These are phyloP conservation scores for Lichtheimia ramosa DNA, from an alignment of 371 early-diverging fungal species.

Conservation along the genomic window DNA sequence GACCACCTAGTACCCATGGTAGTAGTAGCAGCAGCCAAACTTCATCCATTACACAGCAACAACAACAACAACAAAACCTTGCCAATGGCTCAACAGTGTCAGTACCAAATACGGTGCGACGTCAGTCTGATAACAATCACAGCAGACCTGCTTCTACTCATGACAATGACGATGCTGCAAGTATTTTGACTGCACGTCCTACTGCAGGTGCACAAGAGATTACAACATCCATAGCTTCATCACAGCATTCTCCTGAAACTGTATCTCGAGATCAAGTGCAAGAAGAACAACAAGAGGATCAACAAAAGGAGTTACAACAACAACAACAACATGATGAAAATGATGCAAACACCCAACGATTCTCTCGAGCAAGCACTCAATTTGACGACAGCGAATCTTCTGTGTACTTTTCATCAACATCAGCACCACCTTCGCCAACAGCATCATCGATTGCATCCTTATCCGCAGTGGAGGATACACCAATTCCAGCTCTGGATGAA, in stretches of 20 bases:
- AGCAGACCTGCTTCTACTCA: not conserved
- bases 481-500: conserved; percentile 7
- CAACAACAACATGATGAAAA: not conserved
- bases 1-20: too few relatives aligned
- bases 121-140: too few relatives aligned
- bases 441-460: conserved; percentile 6
- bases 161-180: conserved; percentile 3
- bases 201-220: not conserved
- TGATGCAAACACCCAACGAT: conserved; percentile 1
- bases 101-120: not conserved
- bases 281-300: not conserved
- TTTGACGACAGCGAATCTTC: conserved; percentile 20
- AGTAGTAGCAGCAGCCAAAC: too few relatives aligned
- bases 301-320: not conserved
- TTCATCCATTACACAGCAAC: too few relatives aligned
- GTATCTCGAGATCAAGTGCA: not conserved
- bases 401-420: conserved; percentile 24
- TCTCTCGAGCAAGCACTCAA: conserved; percentile 7
- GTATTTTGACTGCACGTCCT: conserved; percentile 5
- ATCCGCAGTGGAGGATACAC: not conserved
- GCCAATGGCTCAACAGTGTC: conserved; percentile 4
- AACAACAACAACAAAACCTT: not conserved
- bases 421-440: conserved; percentile 15
- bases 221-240: not conserved
- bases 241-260: not conserved